Evolutionary conservation across 2,329 filamentous ascomycete species (phyloP).

Genomic region (Proliferodiscus dingleyae): DNA sequence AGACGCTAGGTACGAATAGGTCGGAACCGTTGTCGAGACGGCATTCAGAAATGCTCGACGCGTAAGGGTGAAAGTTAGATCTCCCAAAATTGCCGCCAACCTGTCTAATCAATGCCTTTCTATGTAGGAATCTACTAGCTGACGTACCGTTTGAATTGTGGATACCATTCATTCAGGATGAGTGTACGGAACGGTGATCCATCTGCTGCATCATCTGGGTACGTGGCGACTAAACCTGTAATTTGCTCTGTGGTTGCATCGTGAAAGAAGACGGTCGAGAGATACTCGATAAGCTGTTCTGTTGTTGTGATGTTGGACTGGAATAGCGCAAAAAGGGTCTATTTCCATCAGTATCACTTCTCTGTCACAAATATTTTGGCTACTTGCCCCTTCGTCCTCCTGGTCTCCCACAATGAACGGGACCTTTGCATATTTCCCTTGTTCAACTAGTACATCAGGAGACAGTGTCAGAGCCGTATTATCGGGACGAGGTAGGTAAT

Average conservation of each 20-base stretch:
- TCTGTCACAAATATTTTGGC: background rate
- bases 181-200: constrained; percentile 71
- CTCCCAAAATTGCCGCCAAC: constrained; percentile 68
- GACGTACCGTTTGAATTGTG: constrained; percentile 61
- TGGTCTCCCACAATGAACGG: constrained; percentile 67
- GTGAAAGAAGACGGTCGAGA: constrained; percentile 56
- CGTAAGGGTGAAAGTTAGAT: constrained; percentile 68
- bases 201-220: constrained; percentile 42
- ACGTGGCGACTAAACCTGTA: constrained; percentile 53
- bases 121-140: no score
- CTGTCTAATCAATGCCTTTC: constrained; percentile 65
- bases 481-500: constrained; percentile 68
- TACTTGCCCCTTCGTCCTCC: constrained; percentile 65
- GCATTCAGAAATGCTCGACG: constrained; percentile 58
- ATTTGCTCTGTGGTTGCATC: constrained; percentile 48
- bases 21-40: constrained; percentile 46
- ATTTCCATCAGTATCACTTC: background rate
- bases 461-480: constrained; percentile 55
- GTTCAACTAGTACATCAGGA: constrained; percentile 51
- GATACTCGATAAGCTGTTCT: constrained; percentile 54
- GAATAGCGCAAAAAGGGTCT: constrained; percentile 65
- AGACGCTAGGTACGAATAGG: constrained; percentile 71
- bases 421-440: constrained; percentile 53
- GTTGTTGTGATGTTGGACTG: constrained; percentile 63
- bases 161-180: constrained; percentile 65